Evolutionary conservation across 2,329 filamentous ascomycete species (phyloP), one percentile per base, ranked within the genome.

Genomic region (Epichloe hybrida): DNA sequence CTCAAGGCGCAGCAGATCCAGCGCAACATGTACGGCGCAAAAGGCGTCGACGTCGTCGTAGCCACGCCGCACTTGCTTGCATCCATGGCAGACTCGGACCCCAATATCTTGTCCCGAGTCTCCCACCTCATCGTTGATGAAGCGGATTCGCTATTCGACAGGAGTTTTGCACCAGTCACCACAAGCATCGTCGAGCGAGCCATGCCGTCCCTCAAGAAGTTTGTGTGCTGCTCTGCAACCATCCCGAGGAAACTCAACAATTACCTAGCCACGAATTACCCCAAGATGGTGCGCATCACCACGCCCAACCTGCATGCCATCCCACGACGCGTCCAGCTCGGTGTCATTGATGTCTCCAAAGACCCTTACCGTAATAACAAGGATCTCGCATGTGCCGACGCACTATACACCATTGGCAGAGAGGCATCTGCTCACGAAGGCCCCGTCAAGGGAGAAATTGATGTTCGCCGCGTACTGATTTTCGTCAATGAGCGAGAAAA

Each of bases 401-500:
- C 86, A 12, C 91, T 98, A 62, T 96, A 90, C 81, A 84, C 87
- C 36, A 91, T 98, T 53, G 89, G 89, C 53, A 89, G 88, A 64
- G 84, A 90, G 42, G 76, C 78, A 2, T 70, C 74, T 7, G 72
- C 72, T 27, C 73, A 83, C 55, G 79, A 84, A 50, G 76, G 77
- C 4, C 63, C 69, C 27, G 68, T 71, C 31, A 75, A 77, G 49
- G 77, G 72, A 40, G 71, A 75, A 46, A 69, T 83, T 4, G 81
- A 86, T 52, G 76, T 87, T 23, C 93, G 93, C 65, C 85, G 88
- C 55, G 85, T 98, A 60, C 80, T 97, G 52, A 89, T 97, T 3
- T 97, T 97, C 61, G 91, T 97, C 64, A 97, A 97, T 66, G 89
- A 97, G 72, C 85, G 93, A 37, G 89, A 95, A 62, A 88, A 87